Conservation (phyloP, 129 eudicot genomes). For the Flaveria sonorensis region DNA sequence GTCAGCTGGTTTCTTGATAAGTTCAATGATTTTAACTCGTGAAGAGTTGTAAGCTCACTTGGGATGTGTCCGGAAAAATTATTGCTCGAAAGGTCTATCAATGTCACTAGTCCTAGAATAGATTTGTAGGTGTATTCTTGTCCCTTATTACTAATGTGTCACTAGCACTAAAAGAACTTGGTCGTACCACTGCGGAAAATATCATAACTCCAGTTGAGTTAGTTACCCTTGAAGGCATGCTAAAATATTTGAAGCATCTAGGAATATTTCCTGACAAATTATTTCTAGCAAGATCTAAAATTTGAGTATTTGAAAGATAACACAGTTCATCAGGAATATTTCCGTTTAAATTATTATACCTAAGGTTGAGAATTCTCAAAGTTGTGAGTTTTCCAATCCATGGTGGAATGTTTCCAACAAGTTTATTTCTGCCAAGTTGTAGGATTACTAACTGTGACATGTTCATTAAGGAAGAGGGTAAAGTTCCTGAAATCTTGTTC, state of each 20-base stretch:
- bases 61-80: background rate
- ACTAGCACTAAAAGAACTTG: background rate
- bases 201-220: too few relatives aligned
- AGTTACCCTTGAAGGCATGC: background rate
- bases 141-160: background rate
- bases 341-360: background rate
- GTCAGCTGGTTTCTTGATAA: background rate
- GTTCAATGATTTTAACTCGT: background rate
- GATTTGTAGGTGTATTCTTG: background rate
- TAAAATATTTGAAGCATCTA: background rate
- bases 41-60: background rate
- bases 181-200: too few relatives aligned
- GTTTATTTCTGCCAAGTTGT: conserved; percentile 30
- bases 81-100: background rate
- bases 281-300: background rate
- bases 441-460: background rate
- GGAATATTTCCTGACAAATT: background rate
- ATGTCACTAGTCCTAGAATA: background rate
- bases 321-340: background rate
- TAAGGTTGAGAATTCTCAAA: background rate
- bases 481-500: conserved; percentile 16
- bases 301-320: background rate
- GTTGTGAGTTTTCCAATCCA: background rate
- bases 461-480: conserved; percentile 13
- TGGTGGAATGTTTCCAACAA: conserved; percentile 25